These are phyloP conservation scores for Deinandra increscens DNA, from an alignment of 129 eudicot genomes.

Conservation along the genomic window DNA sequence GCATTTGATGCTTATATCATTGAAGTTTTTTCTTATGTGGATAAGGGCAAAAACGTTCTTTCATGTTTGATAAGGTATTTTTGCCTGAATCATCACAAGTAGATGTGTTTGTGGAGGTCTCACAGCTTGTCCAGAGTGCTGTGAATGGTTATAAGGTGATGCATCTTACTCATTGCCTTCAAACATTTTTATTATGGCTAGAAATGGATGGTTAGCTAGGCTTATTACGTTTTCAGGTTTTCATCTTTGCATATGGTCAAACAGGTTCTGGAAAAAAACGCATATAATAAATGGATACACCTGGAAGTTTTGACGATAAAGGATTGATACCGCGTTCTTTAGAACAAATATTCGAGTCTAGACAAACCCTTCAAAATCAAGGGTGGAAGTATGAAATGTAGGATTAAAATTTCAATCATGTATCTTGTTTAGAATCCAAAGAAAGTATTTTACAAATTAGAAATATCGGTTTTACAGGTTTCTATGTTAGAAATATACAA, in stretches of 20 bases:
- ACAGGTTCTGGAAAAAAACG: conserved; percentile 98
- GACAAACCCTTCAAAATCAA: conserved; percentile 70
- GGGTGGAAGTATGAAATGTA: conserved; percentile 99
- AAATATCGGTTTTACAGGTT: conserved; percentile 51
- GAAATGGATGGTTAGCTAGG: too few relatives aligned
- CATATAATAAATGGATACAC: conserved; percentile 97
- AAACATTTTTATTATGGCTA: too few relatives aligned
- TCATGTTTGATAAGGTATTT: conserved; percentile 87
- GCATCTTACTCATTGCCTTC: too few relatives aligned
- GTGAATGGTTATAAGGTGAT: conserved; percentile 99
- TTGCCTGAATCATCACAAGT: conserved; percentile 79
- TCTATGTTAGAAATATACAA: conserved; percentile 96
- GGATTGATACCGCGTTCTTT: conserved; percentile 92
- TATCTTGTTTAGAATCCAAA: conserved; percentile 5
- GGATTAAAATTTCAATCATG: conserved; percentile 36
- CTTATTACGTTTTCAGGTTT: too few relatives aligned
- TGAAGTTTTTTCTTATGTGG: background rate
- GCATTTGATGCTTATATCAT: background rate
- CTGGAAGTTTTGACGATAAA: conserved; percentile 58
- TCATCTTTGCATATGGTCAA: conserved; percentile 97
- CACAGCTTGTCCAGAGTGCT: conserved; percentile 98
- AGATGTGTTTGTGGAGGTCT: conserved; percentile 88
- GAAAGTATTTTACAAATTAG: background rate
- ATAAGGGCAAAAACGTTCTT: conserved; percentile 84
- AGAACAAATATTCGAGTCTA: conserved; percentile 86